Conservation (phyloP, 2,329 filamentous ascomycete genomes). For the Aspergillus quadrilineatus region DNA sequence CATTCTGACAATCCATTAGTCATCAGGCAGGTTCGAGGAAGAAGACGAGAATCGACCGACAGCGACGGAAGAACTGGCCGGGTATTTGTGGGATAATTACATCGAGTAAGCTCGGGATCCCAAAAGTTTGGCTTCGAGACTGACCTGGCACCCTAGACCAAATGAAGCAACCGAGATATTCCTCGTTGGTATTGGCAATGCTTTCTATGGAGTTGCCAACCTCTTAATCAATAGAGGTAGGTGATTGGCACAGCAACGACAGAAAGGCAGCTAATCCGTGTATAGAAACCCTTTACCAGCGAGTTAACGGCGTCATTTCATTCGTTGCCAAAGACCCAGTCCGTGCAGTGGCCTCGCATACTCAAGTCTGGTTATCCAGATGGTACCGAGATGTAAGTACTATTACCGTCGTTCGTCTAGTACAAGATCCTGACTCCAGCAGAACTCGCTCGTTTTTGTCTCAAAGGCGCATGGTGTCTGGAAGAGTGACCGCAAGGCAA, state of each 20-base stretch:
- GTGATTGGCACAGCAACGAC: slow-evolving; percentile 8
- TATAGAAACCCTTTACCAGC: slow-evolving; percentile 60
- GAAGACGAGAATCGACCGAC: slow-evolving; percentile 52
- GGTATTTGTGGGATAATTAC: slow-evolving; percentile 96
- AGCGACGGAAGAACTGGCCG: slow-evolving; percentile 68
- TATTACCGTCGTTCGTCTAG: not conserved
- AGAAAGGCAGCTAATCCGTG: slow-evolving; percentile 11
- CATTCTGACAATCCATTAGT: slow-evolving; percentile 31
- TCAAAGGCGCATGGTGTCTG: slow-evolving; percentile 74
- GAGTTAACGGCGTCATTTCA: slow-evolving; percentile 71
- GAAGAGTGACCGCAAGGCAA: slow-evolving; percentile 57
- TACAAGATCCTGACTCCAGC: not conserved
- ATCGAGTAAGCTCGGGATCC: slow-evolving; percentile 60
- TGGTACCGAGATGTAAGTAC: slow-evolving; percentile 72
- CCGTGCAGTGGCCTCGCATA: slow-evolving; percentile 74
- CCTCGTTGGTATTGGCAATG: slow-evolving; percentile 84
- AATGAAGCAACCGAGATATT: slow-evolving; percentile 70
- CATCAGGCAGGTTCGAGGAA: slow-evolving; percentile 44
- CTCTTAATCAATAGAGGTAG: slow-evolving; percentile 74
- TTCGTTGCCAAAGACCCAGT: slow-evolving; percentile 76
- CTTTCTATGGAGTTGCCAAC: slow-evolving; percentile 78
- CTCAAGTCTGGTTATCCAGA: slow-evolving; percentile 63
- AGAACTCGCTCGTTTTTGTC: slow-evolving; percentile 77
- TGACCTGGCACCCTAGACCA: slow-evolving; percentile 47
- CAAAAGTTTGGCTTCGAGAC: not conserved